Percentiles rank a stretch among this genome's conserved stretches.
These are phyloP conservation scores for Pichia sp. DNA, from an alignment of 1,139 yeast genomes.

Conservation along the genomic window DNA sequence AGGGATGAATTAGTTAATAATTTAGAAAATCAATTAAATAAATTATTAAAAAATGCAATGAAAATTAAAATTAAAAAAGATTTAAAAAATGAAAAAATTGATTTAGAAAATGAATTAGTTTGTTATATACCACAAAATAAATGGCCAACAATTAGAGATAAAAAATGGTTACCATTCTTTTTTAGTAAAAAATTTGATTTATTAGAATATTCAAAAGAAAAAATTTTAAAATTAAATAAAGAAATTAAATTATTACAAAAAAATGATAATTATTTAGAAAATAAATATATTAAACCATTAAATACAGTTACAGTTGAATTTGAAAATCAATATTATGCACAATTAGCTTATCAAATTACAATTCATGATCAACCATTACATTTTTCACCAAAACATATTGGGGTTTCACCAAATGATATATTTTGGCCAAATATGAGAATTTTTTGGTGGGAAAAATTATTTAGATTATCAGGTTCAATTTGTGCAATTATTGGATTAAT, in stretches of 20 bases:
- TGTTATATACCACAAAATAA: constrained; percentile 50
- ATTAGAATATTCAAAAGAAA: constrained; percentile 50
- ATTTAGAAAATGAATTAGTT: constrained; percentile 55
- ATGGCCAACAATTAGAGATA: constrained; percentile 59
- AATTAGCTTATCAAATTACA: constrained; percentile 58
- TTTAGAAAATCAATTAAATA: constrained; percentile 56
- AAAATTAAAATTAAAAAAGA: constrained; percentile 49
- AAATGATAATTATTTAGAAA: constrained; percentile 25
- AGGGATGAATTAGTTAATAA: constrained; percentile 48
- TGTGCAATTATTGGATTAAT: constrained; percentile 54
- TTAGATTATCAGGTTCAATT: constrained; percentile 52
- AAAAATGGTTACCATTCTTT: constrained; percentile 20
- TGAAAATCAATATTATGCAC: constrained; percentile 64
- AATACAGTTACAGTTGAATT: constrained; percentile 67
- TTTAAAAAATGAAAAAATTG: constrained; percentile 48
- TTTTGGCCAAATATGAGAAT: constrained; percentile 67
- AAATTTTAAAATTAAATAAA: constrained; percentile 47
- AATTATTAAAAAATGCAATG: constrained; percentile 49
- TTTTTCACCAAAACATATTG: constrained; percentile 45
- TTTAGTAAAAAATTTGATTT: constrained; percentile 55
- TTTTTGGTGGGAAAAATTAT: constrained; percentile 77
- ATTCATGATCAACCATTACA: constrained; percentile 49
- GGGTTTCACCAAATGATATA: constrained; percentile 57
- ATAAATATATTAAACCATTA: constrained; percentile 38
- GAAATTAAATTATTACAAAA: constrained; percentile 49